Evolutionary conservation across 495 filamentous ascomycete genomes (phyloP).

Genomic region (Aspergillus hancockii): DNA sequence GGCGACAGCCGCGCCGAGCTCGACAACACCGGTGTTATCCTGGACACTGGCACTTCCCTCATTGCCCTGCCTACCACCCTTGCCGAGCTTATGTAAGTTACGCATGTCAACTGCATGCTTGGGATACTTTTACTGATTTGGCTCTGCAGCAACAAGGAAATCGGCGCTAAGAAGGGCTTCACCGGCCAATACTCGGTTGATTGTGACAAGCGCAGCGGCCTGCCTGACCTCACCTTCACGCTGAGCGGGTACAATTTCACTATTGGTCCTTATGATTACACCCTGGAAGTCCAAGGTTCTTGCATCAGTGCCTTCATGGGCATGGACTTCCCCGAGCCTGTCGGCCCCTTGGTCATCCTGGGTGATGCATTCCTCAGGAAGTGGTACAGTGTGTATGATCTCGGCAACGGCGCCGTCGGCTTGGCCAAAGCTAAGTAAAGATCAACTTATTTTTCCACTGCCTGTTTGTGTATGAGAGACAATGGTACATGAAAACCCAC

Average conservation of each 20-base stretch:
- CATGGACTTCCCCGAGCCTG: constrained; percentile 92
- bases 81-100: constrained; percentile 81
- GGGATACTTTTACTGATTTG: constrained; percentile 25
- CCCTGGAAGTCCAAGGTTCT: constrained; percentile 89
- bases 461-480: constrained; percentile 1
- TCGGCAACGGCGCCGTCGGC: constrained; percentile 80
- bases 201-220: constrained; percentile 75
- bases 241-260: constrained; percentile 88
- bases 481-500: neutral
- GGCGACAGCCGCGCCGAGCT: constrained; percentile 82
- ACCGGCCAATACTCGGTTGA: constrained; percentile 95
- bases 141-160: constrained; percentile 74
- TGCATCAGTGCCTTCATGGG: constrained; percentile 98
- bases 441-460: neutral
- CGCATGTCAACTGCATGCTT: neutral
- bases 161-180: constrained; percentile 95
- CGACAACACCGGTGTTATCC: constrained; percentile 90
- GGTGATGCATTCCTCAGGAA: constrained; percentile 96
- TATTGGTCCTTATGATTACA: constrained; percentile 88
- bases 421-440: constrained; percentile 78
- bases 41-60: constrained; percentile 98
- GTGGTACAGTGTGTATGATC: constrained; percentile 97
- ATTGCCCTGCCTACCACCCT: constrained; percentile 91
- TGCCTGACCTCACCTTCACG: constrained; percentile 88
- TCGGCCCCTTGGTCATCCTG: constrained; percentile 91